These are phyloP conservation scores for Yamadazyma siamensis DNA, from an alignment of 1,139 yeast genomes.

Conservation along the genomic window DNA sequence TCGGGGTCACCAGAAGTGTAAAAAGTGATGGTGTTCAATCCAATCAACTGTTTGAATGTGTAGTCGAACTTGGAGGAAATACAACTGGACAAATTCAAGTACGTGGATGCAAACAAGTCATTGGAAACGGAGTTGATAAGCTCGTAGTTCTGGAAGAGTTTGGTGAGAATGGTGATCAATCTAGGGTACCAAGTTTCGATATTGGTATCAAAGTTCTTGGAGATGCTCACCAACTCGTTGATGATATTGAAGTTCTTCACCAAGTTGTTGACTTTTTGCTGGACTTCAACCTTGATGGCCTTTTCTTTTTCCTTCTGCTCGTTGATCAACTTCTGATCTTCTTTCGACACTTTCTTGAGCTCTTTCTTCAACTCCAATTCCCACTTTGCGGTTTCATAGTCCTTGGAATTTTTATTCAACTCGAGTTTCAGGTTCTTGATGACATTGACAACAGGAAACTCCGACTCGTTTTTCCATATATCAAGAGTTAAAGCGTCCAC, in stretches of 20 bases:
- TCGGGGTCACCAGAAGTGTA: conserved; percentile 32
- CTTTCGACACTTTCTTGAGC: conserved; percentile 70
- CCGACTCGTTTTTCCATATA: conserved; percentile 79
- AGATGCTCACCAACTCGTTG: conserved; percentile 48
- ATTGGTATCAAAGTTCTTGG: conserved; percentile 64
- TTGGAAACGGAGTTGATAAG: conserved; percentile 41
- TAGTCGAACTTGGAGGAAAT: conserved; percentile 44
- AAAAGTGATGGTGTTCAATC: conserved; percentile 64
- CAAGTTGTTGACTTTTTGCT: conserved; percentile 32
- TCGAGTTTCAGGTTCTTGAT: conserved; percentile 36
- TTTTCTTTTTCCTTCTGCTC: conserved; percentile 64
- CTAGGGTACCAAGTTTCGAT: conserved; percentile 64
- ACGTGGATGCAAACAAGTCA: conserved; percentile 31
- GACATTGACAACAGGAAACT: conserved; percentile 47
- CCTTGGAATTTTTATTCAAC: conserved; percentile 64
- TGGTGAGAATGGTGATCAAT: conserved; percentile 16
- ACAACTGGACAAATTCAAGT: conserved; percentile 45
- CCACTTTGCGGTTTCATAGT: conserved; percentile 86
- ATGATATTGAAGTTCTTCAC: conserved; percentile 53
- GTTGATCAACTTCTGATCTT: conserved; percentile 61
- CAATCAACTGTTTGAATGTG: conserved; percentile 48
- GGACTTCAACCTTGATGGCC: conserved; percentile 47
- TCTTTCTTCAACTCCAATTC: conserved; percentile 80
- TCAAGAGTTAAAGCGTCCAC: conserved; percentile 32
- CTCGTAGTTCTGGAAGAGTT: conserved; percentile 36